A percentile compares a stretch with the other conserved stretches of the same genome.
Evolutionary conservation across 2,329 filamentous ascomycete species (phyloP).

Genomic region (Ambrosiella beaveri): DNA sequence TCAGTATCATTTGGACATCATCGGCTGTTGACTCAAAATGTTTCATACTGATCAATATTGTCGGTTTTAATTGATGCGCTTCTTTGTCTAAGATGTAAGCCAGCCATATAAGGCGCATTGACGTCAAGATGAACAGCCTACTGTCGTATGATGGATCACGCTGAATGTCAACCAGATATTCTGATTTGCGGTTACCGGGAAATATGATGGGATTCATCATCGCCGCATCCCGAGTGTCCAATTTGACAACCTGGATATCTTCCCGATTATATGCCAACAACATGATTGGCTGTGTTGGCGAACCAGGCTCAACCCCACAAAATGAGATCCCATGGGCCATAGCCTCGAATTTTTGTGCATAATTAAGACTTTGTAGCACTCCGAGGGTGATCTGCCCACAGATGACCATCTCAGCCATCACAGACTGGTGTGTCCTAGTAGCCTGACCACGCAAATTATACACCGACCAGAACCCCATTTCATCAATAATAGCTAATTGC

Average conservation of each 20-base stretch:
- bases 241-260: constrained; percentile 5
- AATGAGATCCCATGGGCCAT: constrained; percentile 23
- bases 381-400: constrained; percentile 30
- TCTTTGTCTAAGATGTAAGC: constrained; percentile 1
- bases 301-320: constrained; percentile 16
- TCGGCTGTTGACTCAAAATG: constrained; percentile 2
- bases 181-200: constrained; percentile 4
- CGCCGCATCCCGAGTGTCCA: not conserved
- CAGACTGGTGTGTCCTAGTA: constrained; percentile 20
- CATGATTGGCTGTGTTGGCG: not conserved
- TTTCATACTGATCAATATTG: not conserved
- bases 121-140: constrained; percentile 12
- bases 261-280: constrained; percentile 11
- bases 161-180: constrained; percentile 10
- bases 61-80: not conserved
- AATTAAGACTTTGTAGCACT: constrained; percentile 20
- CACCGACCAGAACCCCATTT: constrained; percentile 47
- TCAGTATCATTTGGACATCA: constrained; percentile 4
- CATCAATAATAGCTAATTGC: constrained; percentile 49
- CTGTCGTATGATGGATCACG: constrained; percentile 4
- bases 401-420: constrained; percentile 20
- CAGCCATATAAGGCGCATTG: constrained; percentile 11
- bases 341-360: constrained; percentile 12
- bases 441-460: constrained; percentile 38
- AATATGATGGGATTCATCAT: constrained; percentile 3